These are phyloP conservation scores for Ceriops zippeliana DNA, from an alignment of 345 rosid species.

Conservation along the genomic window DNA sequence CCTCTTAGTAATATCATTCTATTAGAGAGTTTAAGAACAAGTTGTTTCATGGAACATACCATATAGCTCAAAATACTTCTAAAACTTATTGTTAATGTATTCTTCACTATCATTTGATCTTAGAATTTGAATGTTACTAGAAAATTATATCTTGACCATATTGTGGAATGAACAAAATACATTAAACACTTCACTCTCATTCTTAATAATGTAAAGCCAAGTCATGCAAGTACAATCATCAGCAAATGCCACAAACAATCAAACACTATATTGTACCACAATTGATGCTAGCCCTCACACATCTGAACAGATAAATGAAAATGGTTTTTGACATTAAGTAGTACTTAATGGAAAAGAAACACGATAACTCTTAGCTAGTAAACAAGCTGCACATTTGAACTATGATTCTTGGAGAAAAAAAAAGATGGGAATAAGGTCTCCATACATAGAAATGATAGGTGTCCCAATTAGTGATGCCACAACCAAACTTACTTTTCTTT, in stretches of 20 bases:
- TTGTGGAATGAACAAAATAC: not conserved
- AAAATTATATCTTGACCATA: not conserved
- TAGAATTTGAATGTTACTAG: not conserved
- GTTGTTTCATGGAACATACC: not conserved
- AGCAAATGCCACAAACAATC: not conserved
- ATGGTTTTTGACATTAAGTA: not conserved
- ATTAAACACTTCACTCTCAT: no score
- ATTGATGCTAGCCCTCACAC: not conserved
- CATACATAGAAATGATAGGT: no score
- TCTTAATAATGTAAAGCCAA: not conserved
- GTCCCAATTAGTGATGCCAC: no score
- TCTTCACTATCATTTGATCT: not conserved
- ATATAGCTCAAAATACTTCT: not conserved
- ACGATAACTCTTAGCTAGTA: not conserved
- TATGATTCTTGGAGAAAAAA: no score
- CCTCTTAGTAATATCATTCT: not conserved
- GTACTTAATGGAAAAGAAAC: not conserved
- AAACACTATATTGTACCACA: not conserved
- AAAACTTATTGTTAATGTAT: not conserved
- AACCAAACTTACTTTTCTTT: not conserved
- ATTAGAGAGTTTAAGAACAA: not conserved
- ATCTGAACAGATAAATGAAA: not conserved
- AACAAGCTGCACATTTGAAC: no score
- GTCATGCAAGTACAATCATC: not conserved
- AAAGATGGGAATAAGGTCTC: no score